Percentiles rank a stretch among this genome's conserved stretches.
These are phyloP conservation scores for Epichloe coenophiala DNA, from an alignment of 2,329 filamentous ascomycete genomes.

Conservation along the genomic window DNA sequence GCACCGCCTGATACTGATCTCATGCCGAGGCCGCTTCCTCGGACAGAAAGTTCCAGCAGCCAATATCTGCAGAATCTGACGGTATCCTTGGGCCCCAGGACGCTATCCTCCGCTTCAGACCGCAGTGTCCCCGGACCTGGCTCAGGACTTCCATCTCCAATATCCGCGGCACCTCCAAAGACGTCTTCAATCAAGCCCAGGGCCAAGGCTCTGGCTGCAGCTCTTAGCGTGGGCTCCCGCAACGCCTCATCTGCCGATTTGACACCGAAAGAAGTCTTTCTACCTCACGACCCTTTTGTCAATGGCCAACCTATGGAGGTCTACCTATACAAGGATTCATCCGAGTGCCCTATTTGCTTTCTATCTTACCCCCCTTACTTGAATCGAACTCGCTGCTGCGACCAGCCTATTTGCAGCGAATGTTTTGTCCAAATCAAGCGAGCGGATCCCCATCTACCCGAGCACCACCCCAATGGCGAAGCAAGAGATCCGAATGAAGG, in stretches of 20 bases:
- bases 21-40: conserved; percentile 31
- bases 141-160: conserved; percentile 40
- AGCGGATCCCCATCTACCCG: conserved; percentile 77
- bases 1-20: conserved; percentile 61
- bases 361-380: conserved; percentile 93
- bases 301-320: conserved; percentile 93
- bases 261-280: conserved; percentile 59
- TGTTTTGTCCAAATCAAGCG: conserved; percentile 98
- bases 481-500: conserved; percentile 22
- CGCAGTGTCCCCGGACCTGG: conserved; percentile 45
- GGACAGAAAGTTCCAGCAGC: conserved; percentile 31
- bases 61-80: conserved; percentile 58
- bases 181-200: conserved; percentile 61
- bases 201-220: conserved; percentile 77
- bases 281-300: conserved; percentile 74
- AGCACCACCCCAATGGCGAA: conserved; percentile 48
- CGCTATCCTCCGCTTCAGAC: conserved; percentile 70
- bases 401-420: conserved; percentile 93
- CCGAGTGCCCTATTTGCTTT: conserved; percentile 93
- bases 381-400: conserved; percentile 88
- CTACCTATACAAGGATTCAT: conserved; percentile 80
- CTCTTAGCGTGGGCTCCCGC: conserved; percentile 60
- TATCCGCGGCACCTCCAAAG: conserved; percentile 23
- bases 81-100: conserved; percentile 65
- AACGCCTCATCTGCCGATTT: conserved; percentile 62